These are phyloP conservation scores for Cladosporium phlei DNA, from an alignment of 2,329 filamentous ascomycete genomes.

Conservation along the genomic window DNA sequence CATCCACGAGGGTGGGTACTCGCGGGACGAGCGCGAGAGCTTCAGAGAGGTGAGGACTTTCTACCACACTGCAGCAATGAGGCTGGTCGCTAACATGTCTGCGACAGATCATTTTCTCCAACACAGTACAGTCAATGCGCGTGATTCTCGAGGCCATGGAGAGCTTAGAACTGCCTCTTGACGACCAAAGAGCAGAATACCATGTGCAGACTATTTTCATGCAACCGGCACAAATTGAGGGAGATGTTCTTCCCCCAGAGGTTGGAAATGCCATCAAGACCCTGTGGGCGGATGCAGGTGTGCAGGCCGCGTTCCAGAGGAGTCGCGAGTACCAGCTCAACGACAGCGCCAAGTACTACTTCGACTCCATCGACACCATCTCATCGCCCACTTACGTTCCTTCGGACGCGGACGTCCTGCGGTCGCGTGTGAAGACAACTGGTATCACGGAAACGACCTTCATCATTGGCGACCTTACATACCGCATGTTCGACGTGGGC, in stretches of 20 bases:
- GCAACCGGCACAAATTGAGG: slow-evolving; percentile 95
- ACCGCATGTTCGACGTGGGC: slow-evolving; percentile 95
- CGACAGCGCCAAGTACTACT: slow-evolving; percentile 96
- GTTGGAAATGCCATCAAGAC: slow-evolving; percentile 89
- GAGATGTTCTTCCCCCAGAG: slow-evolving; percentile 87
- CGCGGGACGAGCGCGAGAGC: slow-evolving; percentile 72
- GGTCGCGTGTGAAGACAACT: slow-evolving; percentile 94
- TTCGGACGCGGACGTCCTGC: slow-evolving; percentile 89
- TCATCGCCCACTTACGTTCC: slow-evolving; percentile 88
- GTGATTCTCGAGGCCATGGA: slow-evolving; percentile 67
- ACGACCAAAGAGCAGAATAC: slow-evolving; percentile 90
- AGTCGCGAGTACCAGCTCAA: slow-evolving; percentile 95
- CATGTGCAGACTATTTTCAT: slow-evolving; percentile 98
- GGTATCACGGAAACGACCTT: slow-evolving; percentile 96
- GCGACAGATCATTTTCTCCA: slow-evolving; percentile 60
- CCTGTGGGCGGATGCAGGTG: slow-evolving; percentile 86
- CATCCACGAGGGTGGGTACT: slow-evolving; percentile 98
- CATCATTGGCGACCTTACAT: slow-evolving; percentile 84
- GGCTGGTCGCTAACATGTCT: background rate
- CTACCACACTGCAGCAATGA: background rate
- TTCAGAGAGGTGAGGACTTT: slow-evolving; percentile 51
- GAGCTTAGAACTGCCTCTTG: slow-evolving; percentile 71
- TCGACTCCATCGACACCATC: slow-evolving; percentile 89
- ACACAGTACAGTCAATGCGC: slow-evolving; percentile 66
- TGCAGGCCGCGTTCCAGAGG: slow-evolving; percentile 91